Evolutionary conservation across 352 stramenopile genomes (phyloP), one percentile per base, ranked within the genome.

Genomic region (Globisporangium echinulatum): DNA sequence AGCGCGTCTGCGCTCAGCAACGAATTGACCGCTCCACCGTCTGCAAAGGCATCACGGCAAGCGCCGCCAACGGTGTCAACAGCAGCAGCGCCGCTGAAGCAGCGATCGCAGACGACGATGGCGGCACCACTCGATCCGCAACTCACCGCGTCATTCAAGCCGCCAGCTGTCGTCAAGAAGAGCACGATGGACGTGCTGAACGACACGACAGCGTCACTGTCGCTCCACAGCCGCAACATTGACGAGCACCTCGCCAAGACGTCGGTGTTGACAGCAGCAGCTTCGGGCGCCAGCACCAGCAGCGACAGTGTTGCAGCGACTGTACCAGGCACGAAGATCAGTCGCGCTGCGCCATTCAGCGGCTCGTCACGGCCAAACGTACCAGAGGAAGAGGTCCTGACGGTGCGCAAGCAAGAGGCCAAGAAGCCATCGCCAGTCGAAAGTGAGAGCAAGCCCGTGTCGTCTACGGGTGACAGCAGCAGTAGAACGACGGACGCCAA

Each of bases 151-250:
- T 44, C 42, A 13, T 13, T 58, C 37, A 70, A 79, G 25, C 25
- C 25, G n/a, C 52, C 61, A 25, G 56, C 56, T 44, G 43, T 73
- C 3, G 62, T 70, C 38, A 85, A 85, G 61, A 87, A 85, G 53
- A 88, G 70, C 53, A 86, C 77, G 10, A 78, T 88, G 52, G 79
- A 92, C 37, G 77, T 90, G n/a, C 59, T 92, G 7, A 85, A 84
- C 37, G 80, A 90, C 25, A 79, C 78, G 5, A 82, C 58, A 0
- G 70, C 78, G 9, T 61, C 70, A 3, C 52, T 86, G 5, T 81
- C 70, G 15, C 50, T 62, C 15, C 65, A 47, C n/a, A 59, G 43
- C 4, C 50, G 54, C 25, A 64, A 53, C 13, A 59, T 66, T 33
- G 67, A 74, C 50, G 63, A 74, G 5, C 37, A 66, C 38, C 33